phyloP scores from a whole-genome alignment of 495 filamentous ascomycete genomes.

The Aspergillus affinis region DNA sequence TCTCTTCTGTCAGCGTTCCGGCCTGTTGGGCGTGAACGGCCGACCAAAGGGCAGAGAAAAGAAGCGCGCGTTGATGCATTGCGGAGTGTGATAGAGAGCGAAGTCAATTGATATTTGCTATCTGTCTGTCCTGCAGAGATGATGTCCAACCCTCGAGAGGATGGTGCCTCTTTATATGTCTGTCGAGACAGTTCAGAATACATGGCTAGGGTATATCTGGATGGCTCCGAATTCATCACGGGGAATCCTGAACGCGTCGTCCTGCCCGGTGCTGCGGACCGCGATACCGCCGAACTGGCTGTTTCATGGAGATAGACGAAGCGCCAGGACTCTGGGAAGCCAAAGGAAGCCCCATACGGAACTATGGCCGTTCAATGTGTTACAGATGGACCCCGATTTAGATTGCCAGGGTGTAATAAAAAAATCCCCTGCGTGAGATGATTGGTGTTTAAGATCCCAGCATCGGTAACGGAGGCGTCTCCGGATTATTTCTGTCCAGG shows the following conservation, averaged over 20 bases:
- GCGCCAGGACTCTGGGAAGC: constrained; percentile 12
- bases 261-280: constrained; percentile 26
- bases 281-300: constrained; percentile 23
- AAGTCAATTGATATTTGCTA: constrained; percentile 13
- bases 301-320: constrained; percentile 22
- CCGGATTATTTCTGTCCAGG: constrained; percentile 22
- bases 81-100: constrained; percentile 4
- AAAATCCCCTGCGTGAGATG: constrained; percentile 2
- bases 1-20: constrained; percentile 54
- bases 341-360: constrained; percentile 13
- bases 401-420: constrained; percentile 14
- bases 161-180: constrained; percentile 27
- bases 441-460: constrained; percentile 16
- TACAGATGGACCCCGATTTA: constrained; percentile 17
- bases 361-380: neutral
- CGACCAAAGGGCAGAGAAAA: constrained; percentile 34
- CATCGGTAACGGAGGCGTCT: constrained; percentile 25
- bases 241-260: constrained; percentile 4
- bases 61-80: constrained; percentile 37
- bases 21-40: constrained; percentile 50
- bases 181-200: neutral
- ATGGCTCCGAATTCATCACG: neutral
- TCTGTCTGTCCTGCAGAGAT: constrained; percentile 37
- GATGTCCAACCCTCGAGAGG: constrained; percentile 15
- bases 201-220: neutral